Conservation (phyloP, 352 stramenopile species). For the Pythium guiyangense region DNA sequence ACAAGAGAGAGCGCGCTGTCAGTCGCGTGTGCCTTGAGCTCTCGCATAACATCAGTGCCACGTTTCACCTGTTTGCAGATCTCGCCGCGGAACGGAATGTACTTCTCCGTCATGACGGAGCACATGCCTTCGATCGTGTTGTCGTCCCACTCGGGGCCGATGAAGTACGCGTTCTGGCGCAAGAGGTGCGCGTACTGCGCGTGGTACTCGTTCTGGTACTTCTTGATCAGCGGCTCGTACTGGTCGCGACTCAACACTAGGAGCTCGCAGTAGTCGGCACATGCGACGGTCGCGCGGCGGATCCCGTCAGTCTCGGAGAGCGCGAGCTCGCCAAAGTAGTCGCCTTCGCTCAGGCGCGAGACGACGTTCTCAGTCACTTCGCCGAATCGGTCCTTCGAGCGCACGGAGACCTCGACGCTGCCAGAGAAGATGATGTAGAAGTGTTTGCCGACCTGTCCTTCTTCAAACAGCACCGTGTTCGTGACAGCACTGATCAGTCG, state of each 20-base stretch:
- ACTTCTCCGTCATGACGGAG: conserved; percentile 82
- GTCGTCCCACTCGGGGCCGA: conserved; percentile 71
- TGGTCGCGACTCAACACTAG: conserved; percentile 73
- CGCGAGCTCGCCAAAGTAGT: conserved; percentile 78
- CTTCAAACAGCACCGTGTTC: conserved; percentile 78
- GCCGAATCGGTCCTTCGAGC: conserved; percentile 70
- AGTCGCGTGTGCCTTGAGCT: background rate
- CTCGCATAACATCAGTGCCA: too few species aligned
- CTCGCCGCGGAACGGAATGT: conserved; percentile 59
- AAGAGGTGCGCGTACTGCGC: conserved; percentile 76
- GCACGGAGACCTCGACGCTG: conserved; percentile 63
- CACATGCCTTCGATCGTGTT: conserved; percentile 84
- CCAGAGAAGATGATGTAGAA: conserved; percentile 86
- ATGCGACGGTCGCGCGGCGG: conserved; percentile 65
- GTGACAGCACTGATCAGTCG: conserved; percentile 68
- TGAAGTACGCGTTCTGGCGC: conserved; percentile 73
- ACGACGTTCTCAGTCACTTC: conserved; percentile 61
- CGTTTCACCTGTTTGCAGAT: conserved; percentile 68
- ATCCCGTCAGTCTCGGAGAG: conserved; percentile 62
- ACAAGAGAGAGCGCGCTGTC: too few species aligned
- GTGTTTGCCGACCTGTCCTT: conserved; percentile 68
- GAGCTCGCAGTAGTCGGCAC: conserved; percentile 69
- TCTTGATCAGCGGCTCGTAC: conserved; percentile 79
- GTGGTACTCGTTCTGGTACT: conserved; percentile 83
- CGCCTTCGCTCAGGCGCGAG: conserved; percentile 56